Conservation (phyloP, 139 green algal species). For the Monoraphidium neglectum region DNA sequence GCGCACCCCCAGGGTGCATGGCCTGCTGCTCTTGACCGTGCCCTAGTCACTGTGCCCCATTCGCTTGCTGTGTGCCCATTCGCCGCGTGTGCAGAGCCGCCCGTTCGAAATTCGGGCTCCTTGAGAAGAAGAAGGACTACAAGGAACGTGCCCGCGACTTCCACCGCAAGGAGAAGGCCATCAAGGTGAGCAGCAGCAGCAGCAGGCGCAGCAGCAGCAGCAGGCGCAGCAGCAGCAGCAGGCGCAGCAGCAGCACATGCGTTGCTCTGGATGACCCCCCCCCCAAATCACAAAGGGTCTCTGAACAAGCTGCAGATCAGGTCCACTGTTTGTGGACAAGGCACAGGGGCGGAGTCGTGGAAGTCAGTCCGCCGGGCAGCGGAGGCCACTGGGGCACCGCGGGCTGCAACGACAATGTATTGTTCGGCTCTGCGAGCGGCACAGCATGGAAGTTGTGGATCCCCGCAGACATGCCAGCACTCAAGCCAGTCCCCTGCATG, state of each 20-base stretch:
- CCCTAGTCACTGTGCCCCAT: background rate
- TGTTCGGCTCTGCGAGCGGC: no score
- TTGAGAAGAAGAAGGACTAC: constrained; percentile 99
- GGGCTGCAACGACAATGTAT: no score
- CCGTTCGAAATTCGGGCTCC: constrained; percentile 78
- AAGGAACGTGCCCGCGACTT: constrained; percentile 89
- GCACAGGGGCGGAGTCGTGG: no score
- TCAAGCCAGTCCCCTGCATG: no score
- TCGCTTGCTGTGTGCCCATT: background rate
- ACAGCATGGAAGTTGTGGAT: background rate
- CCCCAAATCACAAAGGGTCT: no score
- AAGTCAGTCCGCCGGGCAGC: no score
- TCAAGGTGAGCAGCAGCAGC: constrained; percentile 67
- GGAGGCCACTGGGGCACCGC: no score
- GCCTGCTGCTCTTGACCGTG: background rate
- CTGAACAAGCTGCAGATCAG: no score
- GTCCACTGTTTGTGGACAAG: no score
- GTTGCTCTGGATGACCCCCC: background rate
- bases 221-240: background rate
- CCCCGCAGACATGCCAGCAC: background rate
- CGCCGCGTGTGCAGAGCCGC: constrained; percentile 41
- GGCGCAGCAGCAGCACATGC: background rate
- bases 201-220: background rate
- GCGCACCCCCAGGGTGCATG: background rate
- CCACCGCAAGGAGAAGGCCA: constrained; percentile 89